Base-by-base conservation (phyloP, 306 rosid genomes). In the barrel medic (Medicago truncatula) region DNA sequence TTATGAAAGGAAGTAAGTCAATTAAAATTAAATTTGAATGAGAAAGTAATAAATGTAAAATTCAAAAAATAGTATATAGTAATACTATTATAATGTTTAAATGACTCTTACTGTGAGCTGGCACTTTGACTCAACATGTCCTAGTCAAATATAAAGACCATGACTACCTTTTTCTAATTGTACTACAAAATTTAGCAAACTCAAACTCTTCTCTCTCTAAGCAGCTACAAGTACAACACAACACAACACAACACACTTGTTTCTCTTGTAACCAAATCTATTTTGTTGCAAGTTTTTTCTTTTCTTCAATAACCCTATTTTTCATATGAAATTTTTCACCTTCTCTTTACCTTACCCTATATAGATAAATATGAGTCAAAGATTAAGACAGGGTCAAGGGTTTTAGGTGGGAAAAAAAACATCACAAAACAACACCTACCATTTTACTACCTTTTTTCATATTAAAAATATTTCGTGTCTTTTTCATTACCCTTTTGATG, bases 391-490 rank as follows among this genome's bases (percentile, higher is more conserved):
- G 16, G 76, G 93, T 93, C 97, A 89, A 89, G 82, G 87, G 86
- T 76, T 91, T 89, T 91, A 87, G 98, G 90, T 85, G 84, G 62
- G 78, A 65, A 56, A 56, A 16, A 12, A 76, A 40, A 57, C 87
- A 53, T 8, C 31, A 28, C 50, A 44, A 23, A 1, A 2, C 50
- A 44, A 44, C 50, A 46, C 52, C 52, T 46, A 46, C 52, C 16
- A 46, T 46, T 46, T 46, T 46, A 46, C 52, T 46, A 46, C 50
- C 15, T 8, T 8, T 39, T n/a, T 15, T 2, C 21, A 52, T 52
- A 16, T 36, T 20, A 54, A 76, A 47, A 34, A 11, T 28, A 28
- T 21, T 58, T n/a, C 17, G 43, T 8, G 50, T 56, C 57, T 9
- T 85, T 73, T 56, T 43, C 34, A 23, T 56, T 72, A 57, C 54